Evolutionary conservation across 1,284 basidiomycete genomes (phyloP), one percentile per base, ranked within the genome.

Genomic region (Fomes fomentarius): DNA sequence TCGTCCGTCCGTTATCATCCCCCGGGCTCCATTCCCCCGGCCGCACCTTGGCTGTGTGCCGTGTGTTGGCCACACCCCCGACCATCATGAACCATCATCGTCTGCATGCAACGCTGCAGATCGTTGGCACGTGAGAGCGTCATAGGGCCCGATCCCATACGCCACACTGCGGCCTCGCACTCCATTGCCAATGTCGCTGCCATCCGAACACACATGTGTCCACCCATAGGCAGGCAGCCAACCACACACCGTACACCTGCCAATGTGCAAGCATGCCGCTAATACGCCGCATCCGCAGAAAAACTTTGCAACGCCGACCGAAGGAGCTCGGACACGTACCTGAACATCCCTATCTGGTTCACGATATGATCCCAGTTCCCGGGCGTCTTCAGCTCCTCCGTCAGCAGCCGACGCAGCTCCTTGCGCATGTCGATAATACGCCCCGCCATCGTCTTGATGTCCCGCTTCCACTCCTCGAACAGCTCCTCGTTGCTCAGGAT

Each of bases 311-410:
- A n/a, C n/a, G n/a, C n/a, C n/a, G 40, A 33, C 31, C 34, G 30
- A 22, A 41, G 40, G 19, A 50, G 25, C 14, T 17, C 33, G 46
- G 43, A 46, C 19, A 68, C 84, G 61, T 69, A 90, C 90, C 88
- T 92, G 77, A 94, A 94, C 93, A 93, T 93, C 54, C 93, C 94
- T 70, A 96, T 96, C 78, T 96, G 94, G 54, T 84, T 82, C 64
- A 88, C 76, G 66, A 98, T 93, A 72, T 98, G 95, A 19, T 87
- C 82, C 96, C 96, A 99, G 60, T 80, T 84, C 0, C 94, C 93
- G 0, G 96, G 96, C 45, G 96, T 98, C 75, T 94, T 83, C 67
- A 93, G 76, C 73, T 93, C 86, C 61, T 93, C 83, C 21, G 87
- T 91, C 69, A 99, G 72, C 61, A 94, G 71, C 52, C 84, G 78